Evolutionary conservation across 768 basidiomycete genomes (phyloP), one percentile per base, ranked within the genome.

Genomic region (Mycena galericulata): DNA sequence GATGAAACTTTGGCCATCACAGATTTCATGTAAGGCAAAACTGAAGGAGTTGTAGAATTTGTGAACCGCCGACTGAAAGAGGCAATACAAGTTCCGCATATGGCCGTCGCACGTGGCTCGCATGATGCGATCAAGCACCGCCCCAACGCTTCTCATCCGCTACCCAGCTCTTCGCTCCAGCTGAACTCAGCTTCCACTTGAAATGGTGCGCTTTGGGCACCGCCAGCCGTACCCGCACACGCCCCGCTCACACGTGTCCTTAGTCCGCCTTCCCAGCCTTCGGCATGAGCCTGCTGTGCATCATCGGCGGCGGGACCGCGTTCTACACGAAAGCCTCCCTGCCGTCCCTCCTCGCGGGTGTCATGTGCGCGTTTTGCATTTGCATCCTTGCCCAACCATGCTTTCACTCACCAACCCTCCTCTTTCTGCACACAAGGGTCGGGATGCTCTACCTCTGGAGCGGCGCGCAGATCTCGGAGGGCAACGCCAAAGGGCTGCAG

Each of bases 291-390:
- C 81, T 73, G 54, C 74, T 90, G 63, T 89, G 88, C 73, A 77
- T 89, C 69, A 77, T 85, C 36, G 88, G 88, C 0, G 88, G 88
- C 6, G 50, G 87, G 29, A 85, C 84, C 11, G 88, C 84, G 36
- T 87, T 79, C 55, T 82, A 79, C 15, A 76, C 79, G 51, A 87
- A 84, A 50, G 82, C 83, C 20, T 90, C 88, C 26, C 74, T 90
- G 6, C 88, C 88, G 2, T 88, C 88, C 15, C 76, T 90, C 50
- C 81, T 88, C 29, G 88, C 88, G 32, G 88, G 88, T 87, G 17
- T 74, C 81, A 87, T 88, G 49, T 40, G 85, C 77, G 3, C 2
- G n/a, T n/a, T n/a, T n/a, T n/a, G n/a, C n/a, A n/a, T n/a, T n/a
- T n/a, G n/a, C n/a, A n/a, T 22, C 11, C 11, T 14, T 40, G n/a